Conservation (phyloP, 2,329 filamentous ascomycete genomes). For the Cercospora sesami region DNA sequence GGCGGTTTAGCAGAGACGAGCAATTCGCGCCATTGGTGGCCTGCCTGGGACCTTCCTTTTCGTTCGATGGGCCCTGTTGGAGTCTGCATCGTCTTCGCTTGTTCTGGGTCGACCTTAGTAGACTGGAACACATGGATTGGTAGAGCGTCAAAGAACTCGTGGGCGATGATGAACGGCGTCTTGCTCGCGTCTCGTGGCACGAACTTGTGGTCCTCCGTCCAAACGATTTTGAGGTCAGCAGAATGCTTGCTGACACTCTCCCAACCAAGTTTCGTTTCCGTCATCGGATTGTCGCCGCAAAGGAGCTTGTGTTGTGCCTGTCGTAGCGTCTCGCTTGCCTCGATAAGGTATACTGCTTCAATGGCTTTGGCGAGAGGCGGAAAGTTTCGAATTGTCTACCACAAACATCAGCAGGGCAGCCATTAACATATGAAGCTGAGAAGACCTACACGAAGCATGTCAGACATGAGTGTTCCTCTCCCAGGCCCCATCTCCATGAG, state of each 20-base stretch:
- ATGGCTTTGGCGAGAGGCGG: constrained; percentile 73
- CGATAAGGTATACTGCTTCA: constrained; percentile 88
- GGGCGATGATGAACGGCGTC: constrained; percentile 89
- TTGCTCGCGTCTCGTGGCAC: constrained; percentile 67
- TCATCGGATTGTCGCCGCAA: constrained; percentile 69
- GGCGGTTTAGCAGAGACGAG: constrained; percentile 64
- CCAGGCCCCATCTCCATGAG: constrained; percentile 94
- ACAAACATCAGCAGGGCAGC: constrained; percentile 15
- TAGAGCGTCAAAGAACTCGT: constrained; percentile 97
- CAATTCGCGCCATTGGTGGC: constrained; percentile 76
- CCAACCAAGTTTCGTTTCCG: constrained; percentile 71
- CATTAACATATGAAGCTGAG: neutral
- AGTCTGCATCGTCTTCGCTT: constrained; percentile 46
- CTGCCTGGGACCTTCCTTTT: constrained; percentile 37
- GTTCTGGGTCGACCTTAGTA: constrained; percentile 46
- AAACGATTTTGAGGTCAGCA: constrained; percentile 69
- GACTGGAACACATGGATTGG: constrained; percentile 95
- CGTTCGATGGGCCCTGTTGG: constrained; percentile 52
- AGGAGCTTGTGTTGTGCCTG: constrained; percentile 77
- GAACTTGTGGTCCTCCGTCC: constrained; percentile 87
- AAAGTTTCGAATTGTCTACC: constrained; percentile 79
- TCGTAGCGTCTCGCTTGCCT: constrained; percentile 81
- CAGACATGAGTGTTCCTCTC: constrained; percentile 93
- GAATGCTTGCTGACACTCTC: constrained; percentile 75
- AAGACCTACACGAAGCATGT: constrained; percentile 75